phyloP scores from a whole-genome alignment of 1,284 basidiomycete genomes.

The Rhodotorula sp. region DNA sequence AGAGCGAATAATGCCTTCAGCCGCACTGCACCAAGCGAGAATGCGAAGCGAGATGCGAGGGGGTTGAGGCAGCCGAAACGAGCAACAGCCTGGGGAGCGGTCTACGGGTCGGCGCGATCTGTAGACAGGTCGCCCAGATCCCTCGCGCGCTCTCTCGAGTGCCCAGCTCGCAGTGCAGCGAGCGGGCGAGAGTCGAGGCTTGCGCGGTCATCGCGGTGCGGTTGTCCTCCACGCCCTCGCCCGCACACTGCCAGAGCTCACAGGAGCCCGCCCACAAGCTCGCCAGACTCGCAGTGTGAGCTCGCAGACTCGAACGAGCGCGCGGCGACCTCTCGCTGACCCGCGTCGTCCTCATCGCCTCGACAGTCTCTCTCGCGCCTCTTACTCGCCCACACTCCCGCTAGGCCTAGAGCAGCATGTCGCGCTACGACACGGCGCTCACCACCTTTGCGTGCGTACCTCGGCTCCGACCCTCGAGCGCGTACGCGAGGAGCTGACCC shows the following conservation, averaged over 20 bases:
- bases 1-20: no score
- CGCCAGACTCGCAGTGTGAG: neutral
- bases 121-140: no score
- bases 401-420: slow-evolving; percentile 3
- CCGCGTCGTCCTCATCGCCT: neutral
- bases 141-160: no score
- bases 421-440: slow-evolving; percentile 34
- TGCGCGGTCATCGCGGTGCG: neutral
- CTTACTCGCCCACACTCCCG: neutral
- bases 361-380: neutral
- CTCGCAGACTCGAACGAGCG: neutral
- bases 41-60: no score
- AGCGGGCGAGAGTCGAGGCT: neutral
- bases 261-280: neutral
- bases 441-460: slow-evolving; percentile 33
- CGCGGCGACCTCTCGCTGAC: neutral
- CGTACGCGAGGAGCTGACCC: neutral
- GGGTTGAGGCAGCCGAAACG: no score
- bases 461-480: no score
- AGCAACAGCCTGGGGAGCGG: no score
- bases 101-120: no score
- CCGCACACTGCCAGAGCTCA: neutral
- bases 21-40: no score
- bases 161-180: no score
- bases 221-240: neutral